Conservation (phyloP, 177 flowering plant species). For the Vitis hybrid region DNA sequence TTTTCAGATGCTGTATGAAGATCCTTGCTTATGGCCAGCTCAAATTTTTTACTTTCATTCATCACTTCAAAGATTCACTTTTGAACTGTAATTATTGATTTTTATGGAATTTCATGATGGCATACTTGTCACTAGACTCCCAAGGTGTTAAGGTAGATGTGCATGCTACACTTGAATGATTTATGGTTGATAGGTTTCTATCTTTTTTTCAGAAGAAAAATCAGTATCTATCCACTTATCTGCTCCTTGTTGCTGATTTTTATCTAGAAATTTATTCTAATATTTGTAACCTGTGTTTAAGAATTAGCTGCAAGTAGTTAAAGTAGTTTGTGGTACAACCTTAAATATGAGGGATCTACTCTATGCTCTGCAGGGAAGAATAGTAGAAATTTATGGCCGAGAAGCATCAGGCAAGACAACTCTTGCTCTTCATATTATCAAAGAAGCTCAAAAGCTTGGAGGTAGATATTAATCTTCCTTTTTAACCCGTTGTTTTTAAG, state of each 20-base stretch:
- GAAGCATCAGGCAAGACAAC: slow-evolving; percentile 98
- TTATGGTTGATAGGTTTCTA: background rate
- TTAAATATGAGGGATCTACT: slow-evolving; percentile 4
- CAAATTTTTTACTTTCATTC: background rate
- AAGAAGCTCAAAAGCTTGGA: slow-evolving; percentile 96
- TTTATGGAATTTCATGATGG: background rate
- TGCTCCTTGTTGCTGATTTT: no score
- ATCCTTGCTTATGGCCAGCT: background rate
- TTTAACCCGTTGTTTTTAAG: background rate
- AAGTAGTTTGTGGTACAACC: background rate
- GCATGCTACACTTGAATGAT: background rate
- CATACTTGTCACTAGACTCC: no score
- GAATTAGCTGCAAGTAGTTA: background rate
- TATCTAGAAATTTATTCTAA: no score
- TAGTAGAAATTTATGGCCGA: slow-evolving; percentile 84
- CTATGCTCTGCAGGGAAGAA: slow-evolving; percentile 66
- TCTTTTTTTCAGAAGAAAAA: background rate
- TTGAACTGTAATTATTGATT: background rate
- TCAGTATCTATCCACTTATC: no score
- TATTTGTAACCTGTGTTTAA: background rate
- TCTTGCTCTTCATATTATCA: slow-evolving; percentile 80
- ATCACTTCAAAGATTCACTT: background rate
- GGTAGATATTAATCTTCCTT: slow-evolving; percentile 30
- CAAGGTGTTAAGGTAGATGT: background rate
- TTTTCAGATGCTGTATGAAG: background rate